A percentile compares a stretch with the other conserved stretches of the same genome.
Conservation (phyloP, 108 stramenopile species). For the Pseudonitzschia delicatissima region DNA sequence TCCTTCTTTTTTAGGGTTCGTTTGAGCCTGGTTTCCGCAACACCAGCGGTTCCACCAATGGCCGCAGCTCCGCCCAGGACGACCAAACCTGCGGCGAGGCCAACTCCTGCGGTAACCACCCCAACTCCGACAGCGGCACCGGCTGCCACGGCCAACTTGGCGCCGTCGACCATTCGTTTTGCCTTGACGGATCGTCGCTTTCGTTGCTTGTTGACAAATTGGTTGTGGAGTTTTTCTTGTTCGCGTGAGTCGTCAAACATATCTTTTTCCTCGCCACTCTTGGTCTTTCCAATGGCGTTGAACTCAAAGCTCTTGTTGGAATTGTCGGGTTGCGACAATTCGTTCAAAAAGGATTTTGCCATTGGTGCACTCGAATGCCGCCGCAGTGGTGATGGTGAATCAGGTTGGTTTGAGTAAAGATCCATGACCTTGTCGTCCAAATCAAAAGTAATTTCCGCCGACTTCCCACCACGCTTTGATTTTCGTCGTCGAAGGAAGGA, state of each 20-base stretch:
- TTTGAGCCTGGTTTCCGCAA: constrained; percentile 46
- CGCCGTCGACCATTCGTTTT: constrained; percentile 54
- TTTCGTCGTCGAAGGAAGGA: constrained; percentile 1
- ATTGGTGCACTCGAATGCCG: no score
- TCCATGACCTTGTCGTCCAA: not conserved
- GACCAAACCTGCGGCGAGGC: constrained; percentile 73
- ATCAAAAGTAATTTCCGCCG: not conserved
- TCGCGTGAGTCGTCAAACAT: no score
- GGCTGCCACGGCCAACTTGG: constrained; percentile 71
- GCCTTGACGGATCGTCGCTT: constrained; percentile 30
- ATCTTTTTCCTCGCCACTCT: no score
- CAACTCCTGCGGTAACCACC: constrained; percentile 78
- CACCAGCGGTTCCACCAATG: constrained; percentile 77
- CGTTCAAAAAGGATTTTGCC: no score
- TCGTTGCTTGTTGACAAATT: constrained; percentile 33
- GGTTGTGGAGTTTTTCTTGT: constrained; percentile 30
- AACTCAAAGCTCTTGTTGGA: no score
- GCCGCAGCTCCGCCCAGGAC: constrained; percentile 74
- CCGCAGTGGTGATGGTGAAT: not conserved
- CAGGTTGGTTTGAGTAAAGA: not conserved
- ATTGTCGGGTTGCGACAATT: no score
- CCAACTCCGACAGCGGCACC: constrained; percentile 73
- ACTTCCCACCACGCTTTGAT: not conserved
- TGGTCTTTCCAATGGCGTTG: no score
- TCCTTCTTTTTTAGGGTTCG: constrained; percentile 44